Evolutionary conservation across 2,329 filamentous ascomycete genomes (phyloP), one percentile per base, ranked within the genome.

Genomic region (Phaeosphaeriaceae sp.): DNA sequence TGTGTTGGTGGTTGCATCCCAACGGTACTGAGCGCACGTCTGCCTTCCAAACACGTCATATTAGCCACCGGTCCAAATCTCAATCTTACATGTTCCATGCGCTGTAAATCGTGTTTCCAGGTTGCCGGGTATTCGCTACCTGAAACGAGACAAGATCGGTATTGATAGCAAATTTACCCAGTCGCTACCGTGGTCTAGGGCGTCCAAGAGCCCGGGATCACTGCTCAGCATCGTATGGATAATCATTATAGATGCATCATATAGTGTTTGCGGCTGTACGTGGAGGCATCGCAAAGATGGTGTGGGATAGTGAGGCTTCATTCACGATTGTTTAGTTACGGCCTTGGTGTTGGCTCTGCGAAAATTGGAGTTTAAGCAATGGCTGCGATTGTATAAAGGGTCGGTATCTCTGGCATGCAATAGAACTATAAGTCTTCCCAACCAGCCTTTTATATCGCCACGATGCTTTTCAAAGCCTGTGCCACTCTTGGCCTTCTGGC

Each of bases 171-270:
- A 7, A n/a, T 40, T 49, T 33, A 21, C 19, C 11, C 7, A 17
- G 31, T 19, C 47, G 17, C 19, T 33, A 21, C 25, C 47, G 25
- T 36, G 27, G 47, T 48, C 47, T 33, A 49, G 47, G 24, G 17
- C 47, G 25, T 13, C 47, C 47, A 49, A 20, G 11, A 33, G 15
- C 47, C n/a, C 17, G 27, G 25, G n/a, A 31, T 11, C 20, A 36
- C 47, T 36, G 27, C 47, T 49, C 47, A 33, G 31, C 24, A 31
- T 49, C 27, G 47, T 49, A 33, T 49, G 27, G 27, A 40, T 21
- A 20, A 33, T 33, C 47, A 19, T 19, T 31, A 6, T 7, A 27
- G 25, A 22, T 31, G 46, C 46, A 48, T 20, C 17, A 21, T 49
- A 49, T 49, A 49, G 47, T 49, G 11, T 15, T 36, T 36, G 31